These are phyloP conservation scores for Proliferodiscus dingleyae DNA, from an alignment of 2,329 filamentous ascomycete genomes.

Conservation along the genomic window DNA sequence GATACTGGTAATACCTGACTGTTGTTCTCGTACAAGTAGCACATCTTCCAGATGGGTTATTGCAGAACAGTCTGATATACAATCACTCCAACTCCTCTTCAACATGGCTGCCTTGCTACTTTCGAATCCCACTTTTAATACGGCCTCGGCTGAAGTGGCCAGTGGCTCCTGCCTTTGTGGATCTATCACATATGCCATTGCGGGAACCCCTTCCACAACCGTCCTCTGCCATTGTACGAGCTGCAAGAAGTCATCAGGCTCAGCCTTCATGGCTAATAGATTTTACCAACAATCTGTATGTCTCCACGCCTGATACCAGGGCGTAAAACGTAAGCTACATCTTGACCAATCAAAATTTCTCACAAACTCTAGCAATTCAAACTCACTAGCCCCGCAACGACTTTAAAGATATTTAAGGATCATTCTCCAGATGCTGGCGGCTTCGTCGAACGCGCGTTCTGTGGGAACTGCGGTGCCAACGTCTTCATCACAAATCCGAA, in stretches of 20 bases:
- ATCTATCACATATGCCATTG: constrained; percentile 7
- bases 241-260: constrained; percentile 12
- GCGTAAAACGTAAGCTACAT: too few relatives aligned
- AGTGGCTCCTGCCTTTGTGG: constrained; percentile 12
- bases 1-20: too few relatives aligned
- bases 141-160: not conserved
- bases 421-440: not conserved
- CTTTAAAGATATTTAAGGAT: constrained; percentile 3
- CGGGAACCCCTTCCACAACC: constrained; percentile 4
- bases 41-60: too few relatives aligned
- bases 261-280: constrained; percentile 9
- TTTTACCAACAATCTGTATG: constrained; percentile 6
- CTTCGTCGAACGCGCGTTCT: constrained; percentile 6
- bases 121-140: not conserved
- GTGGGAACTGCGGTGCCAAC: constrained; percentile 7
- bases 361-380: constrained; percentile 1
- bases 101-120: not conserved
- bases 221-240: constrained; percentile 10
- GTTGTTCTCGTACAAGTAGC: too few relatives aligned
- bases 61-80: not conserved
- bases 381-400: not conserved
- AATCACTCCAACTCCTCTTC: not conserved
- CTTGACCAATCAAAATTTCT: too few relatives aligned
- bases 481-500: constrained; percentile 4
- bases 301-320: not conserved